Percentiles rank a stretch among this genome's conserved stretches.
phyloP scores from a whole-genome alignment of 148 eudicot genomes.

The Vaccinium myrtillus region DNA sequence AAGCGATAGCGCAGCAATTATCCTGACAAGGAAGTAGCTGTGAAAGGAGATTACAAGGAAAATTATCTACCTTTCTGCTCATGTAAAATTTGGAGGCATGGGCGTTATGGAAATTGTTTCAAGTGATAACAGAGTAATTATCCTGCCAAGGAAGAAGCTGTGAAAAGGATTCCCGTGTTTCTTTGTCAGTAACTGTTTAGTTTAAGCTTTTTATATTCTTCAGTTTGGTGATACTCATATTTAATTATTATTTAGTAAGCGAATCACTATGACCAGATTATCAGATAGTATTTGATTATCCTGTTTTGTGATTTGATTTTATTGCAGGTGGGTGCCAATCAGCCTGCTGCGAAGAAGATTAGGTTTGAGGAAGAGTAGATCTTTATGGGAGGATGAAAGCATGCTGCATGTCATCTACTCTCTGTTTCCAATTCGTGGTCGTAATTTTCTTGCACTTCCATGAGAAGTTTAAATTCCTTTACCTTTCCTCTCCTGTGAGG shows the following conservation, averaged over 20 bases:
- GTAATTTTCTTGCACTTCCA: not conserved
- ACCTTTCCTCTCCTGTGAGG: not conserved
- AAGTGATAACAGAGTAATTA: not conserved
- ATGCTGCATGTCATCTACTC: not conserved
- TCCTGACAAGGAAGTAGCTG: not conserved
- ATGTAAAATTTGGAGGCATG: not conserved
- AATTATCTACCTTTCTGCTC: not conserved
- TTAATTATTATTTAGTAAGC: too few relatives aligned
- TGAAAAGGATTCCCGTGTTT: not conserved
- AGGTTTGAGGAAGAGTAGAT: conserved; percentile 33
- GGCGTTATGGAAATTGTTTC: not conserved
- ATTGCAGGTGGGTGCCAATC: conserved; percentile 32
- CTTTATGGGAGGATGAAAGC: conserved; percentile 5
- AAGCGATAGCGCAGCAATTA: not conserved
- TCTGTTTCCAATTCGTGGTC: not conserved
- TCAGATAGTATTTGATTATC: not conserved
- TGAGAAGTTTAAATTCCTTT: not conserved
- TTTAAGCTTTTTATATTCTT: not conserved
- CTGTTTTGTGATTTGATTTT: not conserved
- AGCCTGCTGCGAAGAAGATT: conserved; percentile 51
- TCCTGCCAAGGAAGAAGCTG: not conserved
- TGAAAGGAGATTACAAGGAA: not conserved
- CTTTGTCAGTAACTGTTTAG: not conserved
- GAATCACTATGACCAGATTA: not conserved
- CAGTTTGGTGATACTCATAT: not conserved